These are phyloP conservation scores for Vararia minispora DNA, from an alignment of 768 basidiomycete species.

Conservation along the genomic window DNA sequence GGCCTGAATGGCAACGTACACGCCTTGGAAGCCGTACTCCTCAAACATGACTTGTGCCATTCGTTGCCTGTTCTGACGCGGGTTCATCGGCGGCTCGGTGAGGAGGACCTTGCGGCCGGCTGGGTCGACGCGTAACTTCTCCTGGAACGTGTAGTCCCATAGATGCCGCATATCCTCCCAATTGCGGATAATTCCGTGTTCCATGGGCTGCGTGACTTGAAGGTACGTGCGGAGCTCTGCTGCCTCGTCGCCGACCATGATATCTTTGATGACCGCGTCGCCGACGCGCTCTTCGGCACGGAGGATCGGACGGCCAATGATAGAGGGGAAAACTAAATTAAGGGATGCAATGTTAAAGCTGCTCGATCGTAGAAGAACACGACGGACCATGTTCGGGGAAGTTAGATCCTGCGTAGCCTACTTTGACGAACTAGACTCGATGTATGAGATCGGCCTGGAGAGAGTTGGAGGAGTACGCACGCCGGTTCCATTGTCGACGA, in stretches of 20 bases:
- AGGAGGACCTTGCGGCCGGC: constrained; percentile 81
- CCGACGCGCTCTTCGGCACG: constrained; percentile 95
- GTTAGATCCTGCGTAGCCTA: constrained; percentile 53
- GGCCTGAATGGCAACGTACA: constrained; percentile 97
- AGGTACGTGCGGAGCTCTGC: constrained; percentile 90
- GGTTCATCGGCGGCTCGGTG: constrained; percentile 99
- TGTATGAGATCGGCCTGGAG: background rate
- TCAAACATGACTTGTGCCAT: constrained; percentile 99
- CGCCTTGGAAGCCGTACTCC: constrained; percentile 90
- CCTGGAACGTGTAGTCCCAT: constrained; percentile 97
- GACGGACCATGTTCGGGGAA: constrained; percentile 47
- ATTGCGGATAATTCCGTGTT: constrained; percentile 97
- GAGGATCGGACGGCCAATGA: constrained; percentile 93
- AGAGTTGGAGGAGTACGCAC: constrained; percentile 22
- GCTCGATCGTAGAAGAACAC: background rate
- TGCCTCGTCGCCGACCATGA: constrained; percentile 98
- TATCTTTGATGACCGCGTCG: constrained; percentile 80
- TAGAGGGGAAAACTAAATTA: constrained; percentile 97
- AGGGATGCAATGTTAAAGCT: constrained; percentile 1
- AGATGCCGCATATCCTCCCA: constrained; percentile 99
- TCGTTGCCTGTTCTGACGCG: constrained; percentile 78
- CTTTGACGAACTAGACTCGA: constrained; percentile 43
- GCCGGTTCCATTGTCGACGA: constrained; percentile 59
- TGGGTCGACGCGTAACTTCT: constrained; percentile 87
- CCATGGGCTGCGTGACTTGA: constrained; percentile 97